phyloP scores from a whole-genome alignment of 306 rosid genomes.

The Vicia sativa region DNA sequence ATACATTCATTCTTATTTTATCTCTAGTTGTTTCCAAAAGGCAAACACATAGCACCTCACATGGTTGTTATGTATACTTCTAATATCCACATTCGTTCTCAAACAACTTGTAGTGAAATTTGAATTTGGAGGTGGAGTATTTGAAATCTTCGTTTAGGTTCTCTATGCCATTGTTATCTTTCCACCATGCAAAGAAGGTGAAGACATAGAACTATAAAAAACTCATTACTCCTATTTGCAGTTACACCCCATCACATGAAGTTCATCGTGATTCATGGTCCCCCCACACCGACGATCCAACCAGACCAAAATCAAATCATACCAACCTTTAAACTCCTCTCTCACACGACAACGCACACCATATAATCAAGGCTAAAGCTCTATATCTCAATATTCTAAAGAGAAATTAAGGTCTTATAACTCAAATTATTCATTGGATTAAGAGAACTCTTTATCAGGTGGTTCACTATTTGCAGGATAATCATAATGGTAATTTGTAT shows the following conservation, averaged over 20 bases:
- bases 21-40: no score
- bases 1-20: no score
- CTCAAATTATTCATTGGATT: constrained; percentile 84
- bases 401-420: constrained; percentile 80
- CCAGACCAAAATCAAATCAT: constrained; percentile 60
- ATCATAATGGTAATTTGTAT: constrained; percentile 68
- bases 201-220: constrained; percentile 17
- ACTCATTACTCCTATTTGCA: constrained; percentile 20
- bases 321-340: constrained; percentile 66
- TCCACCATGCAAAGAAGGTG: neutral
- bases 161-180: constrained; percentile 38
- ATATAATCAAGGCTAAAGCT: constrained; percentile 82
- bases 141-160: constrained; percentile 57
- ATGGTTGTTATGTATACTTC: no score
- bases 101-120: neutral
- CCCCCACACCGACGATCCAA: constrained; percentile 56
- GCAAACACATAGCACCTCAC: no score
- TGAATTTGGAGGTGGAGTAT: constrained; percentile 48
- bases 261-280: constrained; percentile 86
- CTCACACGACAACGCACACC: constrained; percentile 89
- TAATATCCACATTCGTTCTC: no score
- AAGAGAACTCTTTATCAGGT: constrained; percentile 88
- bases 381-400: constrained; percentile 61
- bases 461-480: constrained; percentile 80
- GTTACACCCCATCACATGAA: constrained; percentile 36